These are phyloP conservation scores for Neofusicoccum laricinum DNA, from an alignment of 2,329 filamentous ascomycete genomes.

Conservation along the genomic window DNA sequence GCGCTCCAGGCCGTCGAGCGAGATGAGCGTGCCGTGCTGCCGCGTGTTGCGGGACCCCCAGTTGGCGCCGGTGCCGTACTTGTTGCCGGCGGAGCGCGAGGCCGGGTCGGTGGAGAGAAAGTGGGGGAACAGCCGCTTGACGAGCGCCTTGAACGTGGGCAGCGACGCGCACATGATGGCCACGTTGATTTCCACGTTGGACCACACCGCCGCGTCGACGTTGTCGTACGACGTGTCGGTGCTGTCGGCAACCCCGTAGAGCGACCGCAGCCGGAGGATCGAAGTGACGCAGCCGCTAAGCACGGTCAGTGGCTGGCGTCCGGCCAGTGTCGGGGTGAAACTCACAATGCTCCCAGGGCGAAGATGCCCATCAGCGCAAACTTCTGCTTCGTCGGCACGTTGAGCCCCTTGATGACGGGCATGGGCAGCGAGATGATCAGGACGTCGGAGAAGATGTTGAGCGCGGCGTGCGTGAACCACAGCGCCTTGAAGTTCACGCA, in stretches of 20 bases:
- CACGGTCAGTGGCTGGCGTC: neutral
- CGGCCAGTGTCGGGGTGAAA: neutral
- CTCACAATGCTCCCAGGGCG: conserved; percentile 30
- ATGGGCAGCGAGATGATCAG: conserved; percentile 32
- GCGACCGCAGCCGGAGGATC: conserved; percentile 29
- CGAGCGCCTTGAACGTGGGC: conserved; percentile 28
- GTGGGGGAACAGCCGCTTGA: conserved; percentile 19
- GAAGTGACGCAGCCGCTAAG: conserved; percentile 31
- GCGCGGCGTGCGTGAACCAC: conserved; percentile 30
- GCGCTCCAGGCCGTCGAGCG: neutral
- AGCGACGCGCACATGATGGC: conserved; percentile 32
- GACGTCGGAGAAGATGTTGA: conserved; percentile 35
- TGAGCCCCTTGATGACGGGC: conserved; percentile 28
- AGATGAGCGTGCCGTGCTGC: neutral
- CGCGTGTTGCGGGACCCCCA: neutral
- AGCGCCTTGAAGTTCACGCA: conserved; percentile 26
- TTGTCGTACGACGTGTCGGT: conserved; percentile 34
- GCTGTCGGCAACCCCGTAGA: conserved; percentile 29
- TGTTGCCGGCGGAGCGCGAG: neutral
- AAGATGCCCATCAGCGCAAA: conserved; percentile 32
- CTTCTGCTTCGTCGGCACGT: conserved; percentile 29
- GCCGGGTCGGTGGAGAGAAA: neutral
- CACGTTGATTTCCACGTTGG: conserved; percentile 28
- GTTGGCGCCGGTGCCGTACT: neutral
- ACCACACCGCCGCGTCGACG: conserved; percentile 28